phyloP scores from a whole-genome alignment of 768 basidiomycete genomes.

The Rhodocollybia butyracea region DNA sequence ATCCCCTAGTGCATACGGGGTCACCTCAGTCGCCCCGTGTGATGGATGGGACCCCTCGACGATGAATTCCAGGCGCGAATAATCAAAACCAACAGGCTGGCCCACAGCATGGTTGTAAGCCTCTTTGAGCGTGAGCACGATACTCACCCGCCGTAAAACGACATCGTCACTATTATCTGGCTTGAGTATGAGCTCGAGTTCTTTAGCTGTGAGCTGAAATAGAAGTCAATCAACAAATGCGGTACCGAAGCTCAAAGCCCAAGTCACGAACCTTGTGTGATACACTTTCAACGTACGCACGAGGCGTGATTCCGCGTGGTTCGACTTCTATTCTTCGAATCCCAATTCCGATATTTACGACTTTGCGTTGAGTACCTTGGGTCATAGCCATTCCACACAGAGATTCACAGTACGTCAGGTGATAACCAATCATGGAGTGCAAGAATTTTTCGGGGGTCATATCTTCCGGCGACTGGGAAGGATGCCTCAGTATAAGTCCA shows the following conservation, averaged over 20 bases:
- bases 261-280: constrained; percentile 62
- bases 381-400: constrained; percentile 85
- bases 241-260: background rate
- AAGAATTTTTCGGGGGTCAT: constrained; percentile 63
- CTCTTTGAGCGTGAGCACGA: constrained; percentile 75
- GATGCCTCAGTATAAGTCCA: background rate
- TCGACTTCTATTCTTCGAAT: constrained; percentile 66
- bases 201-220: constrained; percentile 29
- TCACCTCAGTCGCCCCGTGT: constrained; percentile 36
- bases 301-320: constrained; percentile 54
- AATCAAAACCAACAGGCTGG: constrained; percentile 78
- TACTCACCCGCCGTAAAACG: constrained; percentile 69
- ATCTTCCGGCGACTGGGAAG: constrained; percentile 47
- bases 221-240: background rate
- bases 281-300: constrained; percentile 67
- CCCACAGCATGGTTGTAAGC: constrained; percentile 85
- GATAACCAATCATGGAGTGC: constrained; percentile 78
- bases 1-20: constrained; percentile 53
- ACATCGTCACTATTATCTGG: constrained; percentile 57
- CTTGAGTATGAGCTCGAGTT: constrained; percentile 47
- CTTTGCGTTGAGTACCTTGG: constrained; percentile 70
- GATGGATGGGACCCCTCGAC: constrained; percentile 27
- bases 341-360: constrained; percentile 81
- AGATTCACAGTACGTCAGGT: constrained; percentile 63
- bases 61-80: constrained; percentile 78